Evolutionary conservation across 2,329 filamentous ascomycete genomes (phyloP).

Genomic region (Claviceps fusiformis): DNA sequence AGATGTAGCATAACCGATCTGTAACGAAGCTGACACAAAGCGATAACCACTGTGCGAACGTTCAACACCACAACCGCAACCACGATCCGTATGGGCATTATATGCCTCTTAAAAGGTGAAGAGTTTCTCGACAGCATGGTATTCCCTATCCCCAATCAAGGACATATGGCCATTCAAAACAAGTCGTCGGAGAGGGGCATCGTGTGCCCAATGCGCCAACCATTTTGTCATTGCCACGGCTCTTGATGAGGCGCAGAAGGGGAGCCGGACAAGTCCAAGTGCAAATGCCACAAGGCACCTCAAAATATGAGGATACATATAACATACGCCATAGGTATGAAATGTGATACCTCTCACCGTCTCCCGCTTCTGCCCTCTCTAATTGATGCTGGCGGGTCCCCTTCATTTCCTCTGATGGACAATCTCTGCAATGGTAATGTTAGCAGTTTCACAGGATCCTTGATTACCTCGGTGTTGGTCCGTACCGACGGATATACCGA

Average conservation of each 20-base stretch:
- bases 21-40: background rate
- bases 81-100: background rate
- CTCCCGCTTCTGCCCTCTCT: background rate
- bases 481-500: background rate
- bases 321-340: background rate
- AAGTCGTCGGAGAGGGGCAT: background rate
- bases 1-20: background rate
- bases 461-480: background rate
- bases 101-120: background rate
- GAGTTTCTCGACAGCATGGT: background rate
- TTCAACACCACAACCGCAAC: background rate
- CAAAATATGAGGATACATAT: too few relatives aligned
- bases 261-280: background rate
- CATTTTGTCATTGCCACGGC: background rate
- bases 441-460: background rate
- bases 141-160: background rate
- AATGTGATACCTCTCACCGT: background rate
- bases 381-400: background rate
- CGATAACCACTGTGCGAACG: background rate
- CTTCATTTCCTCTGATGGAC: background rate
- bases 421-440: background rate
- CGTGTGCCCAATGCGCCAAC: background rate
- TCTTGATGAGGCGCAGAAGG: background rate
- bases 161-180: background rate
- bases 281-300: background rate